A percentile compares a stretch with the other conserved stretches of the same genome.
These are phyloP conservation scores for Erythrobasidium yunnanense DNA, from an alignment of 768 basidiomycete species.

Conservation along the genomic window DNA sequence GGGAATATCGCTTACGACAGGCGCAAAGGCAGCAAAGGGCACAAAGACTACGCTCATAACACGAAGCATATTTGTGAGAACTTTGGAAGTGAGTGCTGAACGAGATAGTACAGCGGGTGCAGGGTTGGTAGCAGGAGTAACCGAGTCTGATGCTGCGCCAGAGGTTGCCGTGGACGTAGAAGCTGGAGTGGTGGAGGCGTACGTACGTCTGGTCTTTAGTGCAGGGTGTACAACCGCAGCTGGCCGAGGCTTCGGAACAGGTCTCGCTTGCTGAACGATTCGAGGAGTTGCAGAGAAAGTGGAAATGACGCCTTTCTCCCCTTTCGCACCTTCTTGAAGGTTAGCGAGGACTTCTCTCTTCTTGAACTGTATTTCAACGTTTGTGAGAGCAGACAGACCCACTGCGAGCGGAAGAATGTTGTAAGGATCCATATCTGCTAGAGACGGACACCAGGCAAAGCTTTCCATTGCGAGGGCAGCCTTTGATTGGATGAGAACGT, in stretches of 20 bases:
- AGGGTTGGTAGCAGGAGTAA: background rate
- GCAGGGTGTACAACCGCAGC: background rate
- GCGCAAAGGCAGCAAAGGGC: conserved; percentile 41
- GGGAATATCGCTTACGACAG: conserved; percentile 38
- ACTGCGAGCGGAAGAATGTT: conserved; percentile 40
- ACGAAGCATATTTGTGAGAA: conserved; percentile 38
- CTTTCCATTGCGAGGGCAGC: conserved; percentile 12
- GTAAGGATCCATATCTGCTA: conserved; percentile 40
- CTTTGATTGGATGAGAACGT: background rate
- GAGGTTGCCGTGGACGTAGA: background rate
- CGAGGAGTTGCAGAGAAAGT: background rate
- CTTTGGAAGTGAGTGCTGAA: background rate
- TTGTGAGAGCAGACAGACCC: conserved; percentile 39
- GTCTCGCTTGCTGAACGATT: background rate
- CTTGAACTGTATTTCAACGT: conserved; percentile 39
- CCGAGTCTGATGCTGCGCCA: background rate
- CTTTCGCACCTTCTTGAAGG: background rate
- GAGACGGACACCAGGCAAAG: conserved; percentile 37
- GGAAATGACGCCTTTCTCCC: background rate
- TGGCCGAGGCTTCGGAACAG: background rate
- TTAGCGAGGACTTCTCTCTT: conserved; percentile 25
- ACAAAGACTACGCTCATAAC: conserved; percentile 40
- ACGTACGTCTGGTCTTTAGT: background rate
- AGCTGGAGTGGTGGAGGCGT: background rate
- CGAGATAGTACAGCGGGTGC: background rate